Base-by-base conservation (phyloP, 768 basidiomycete species). In the Pseudohyphozyma bogoriensis region DNA sequence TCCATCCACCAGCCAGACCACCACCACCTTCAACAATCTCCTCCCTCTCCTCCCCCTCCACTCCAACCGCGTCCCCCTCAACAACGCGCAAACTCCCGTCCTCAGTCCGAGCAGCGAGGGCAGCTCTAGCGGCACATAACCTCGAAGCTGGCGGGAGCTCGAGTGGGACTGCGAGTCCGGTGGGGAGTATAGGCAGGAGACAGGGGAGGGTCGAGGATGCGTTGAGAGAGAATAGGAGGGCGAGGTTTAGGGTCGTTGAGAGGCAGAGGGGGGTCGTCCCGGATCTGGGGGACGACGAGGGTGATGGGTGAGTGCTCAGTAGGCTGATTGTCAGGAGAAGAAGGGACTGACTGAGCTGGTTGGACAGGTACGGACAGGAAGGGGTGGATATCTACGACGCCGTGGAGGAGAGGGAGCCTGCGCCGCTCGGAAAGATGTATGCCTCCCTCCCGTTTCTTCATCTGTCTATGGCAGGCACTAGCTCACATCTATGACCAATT, bases 381-480 rank as follows among this genome's bases (percentile, higher is more conserved):
- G 40, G 39, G 20, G 33, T 57, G 40, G 37, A 42, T 24, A 60
- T 64, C 28, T 64, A 64, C 16, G 63, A 64, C 5, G 63, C 63
- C 9, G 55, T 64, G 4, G 49, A 56, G 26, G 55, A 56, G 37
- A 31, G 28, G 1, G 20, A 13, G 29, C 24, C 28, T 28, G 31
- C 24, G 47, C 51, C 16, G 29, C 15, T n/a, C 29, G 13, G 58
- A 46, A 3, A n/a, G 36, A 53, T 20, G 22, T 26, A 33, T 11
- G 6, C 11, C 13, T 35, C 45, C 28, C 42, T 44, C 42, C 42
- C 42, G 22, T 44, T 24, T n/a, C n/a, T n/a, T n/a, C n/a, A 16
- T 16, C 6, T 11, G 18, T 35, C 24, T 24, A 20, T n/a, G 39
- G 16, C 35, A 20, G 32, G 24, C n/a, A n/a, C n/a, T n/a, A n/a